Evolutionary conservation across 2,329 filamentous ascomycete genomes (phyloP), one percentile per base, ranked within the genome.

Genomic region (Teratosphaeria gauchensis): DNA sequence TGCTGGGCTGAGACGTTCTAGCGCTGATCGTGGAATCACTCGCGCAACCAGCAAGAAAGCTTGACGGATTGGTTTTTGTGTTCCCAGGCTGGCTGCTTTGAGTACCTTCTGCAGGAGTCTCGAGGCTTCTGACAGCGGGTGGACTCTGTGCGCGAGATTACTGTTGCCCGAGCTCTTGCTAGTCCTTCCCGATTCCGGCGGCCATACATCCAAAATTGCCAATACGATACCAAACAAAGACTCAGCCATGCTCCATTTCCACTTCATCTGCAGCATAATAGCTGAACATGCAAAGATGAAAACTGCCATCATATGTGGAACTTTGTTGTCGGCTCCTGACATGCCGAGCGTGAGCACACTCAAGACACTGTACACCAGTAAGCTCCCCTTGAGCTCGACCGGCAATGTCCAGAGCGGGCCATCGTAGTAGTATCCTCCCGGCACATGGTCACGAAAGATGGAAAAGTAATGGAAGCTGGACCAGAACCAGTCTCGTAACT

Each of bases 381-480:
- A 75, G 1, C 84, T 87, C 8, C 85, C 85, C 63, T 78, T 74
- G 70, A 84, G 80, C 68, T 87, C 84, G n/a, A 83, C 73, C 0
- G 84, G 82, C 55, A 87, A 85, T 0, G 78, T 84, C 82, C 82
- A 85, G 51, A 56, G 48, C 4, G 54, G 54, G 9, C 28, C 16
- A 48, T 64, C 55, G 56, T 61, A 63, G 7, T 32, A 30, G 52
- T 55, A 61, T 12, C 57, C 57, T 12, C 35, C 57, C 38, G 71
- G 82, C 86, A 42, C 85, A 66, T 66, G 84, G 87, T 87, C 72
- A 21, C 7, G 54, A 14, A 16, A 55, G 9, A 46, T 21, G 21
- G n/a, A 51, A 51, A 52, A 9, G 70, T 28, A 57, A 57, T 14
- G 73, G 70, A 16, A 5, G 35, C 12, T 42, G 12, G 35, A 14